phyloP scores from a whole-genome alignment of 495 filamentous ascomycete species.

The Apodospora peruviana region DNA sequence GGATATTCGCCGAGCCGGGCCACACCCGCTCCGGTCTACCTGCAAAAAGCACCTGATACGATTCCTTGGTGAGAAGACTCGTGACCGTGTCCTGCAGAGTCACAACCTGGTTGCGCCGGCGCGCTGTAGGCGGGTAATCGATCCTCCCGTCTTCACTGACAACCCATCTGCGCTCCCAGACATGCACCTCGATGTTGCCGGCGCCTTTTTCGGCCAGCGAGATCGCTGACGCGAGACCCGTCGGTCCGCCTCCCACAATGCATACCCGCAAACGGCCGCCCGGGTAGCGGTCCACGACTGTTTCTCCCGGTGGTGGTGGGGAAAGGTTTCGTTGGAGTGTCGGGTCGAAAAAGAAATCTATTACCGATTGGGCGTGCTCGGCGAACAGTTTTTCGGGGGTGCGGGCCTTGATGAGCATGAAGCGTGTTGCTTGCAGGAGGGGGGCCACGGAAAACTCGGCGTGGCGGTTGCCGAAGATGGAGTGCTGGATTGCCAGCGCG shows the following conservation, averaged over 20 bases:
- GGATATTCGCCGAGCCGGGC: slow-evolving; percentile 31
- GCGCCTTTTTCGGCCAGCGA: slow-evolving; percentile 30
- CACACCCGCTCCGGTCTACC: slow-evolving; percentile 27
- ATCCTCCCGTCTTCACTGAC: slow-evolving; percentile 11
- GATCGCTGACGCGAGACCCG: slow-evolving; percentile 30
- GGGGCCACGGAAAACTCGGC: slow-evolving; percentile 25
- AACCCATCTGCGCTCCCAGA: slow-evolving; percentile 28
- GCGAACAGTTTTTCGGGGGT: too few relatives aligned
- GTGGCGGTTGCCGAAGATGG: slow-evolving; percentile 26
- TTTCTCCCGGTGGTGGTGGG: slow-evolving; percentile 16
- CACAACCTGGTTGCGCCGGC: slow-evolving; percentile 27
- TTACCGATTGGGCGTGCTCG: too few relatives aligned
- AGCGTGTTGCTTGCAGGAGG: slow-evolving; percentile 30
- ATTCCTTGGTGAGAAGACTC: slow-evolving; percentile 18
- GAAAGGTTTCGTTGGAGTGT: slow-evolving; percentile 25
- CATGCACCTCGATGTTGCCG: slow-evolving; percentile 26
- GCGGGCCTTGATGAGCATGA: slow-evolving; percentile 33
- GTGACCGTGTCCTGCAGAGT: slow-evolving; percentile 31
- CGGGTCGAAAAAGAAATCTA: slow-evolving; percentile 38
- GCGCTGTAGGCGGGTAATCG: slow-evolving; percentile 23
- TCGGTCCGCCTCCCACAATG: slow-evolving; percentile 32
- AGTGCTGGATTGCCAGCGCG: slow-evolving; percentile 21
- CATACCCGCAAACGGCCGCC: slow-evolving; percentile 24
- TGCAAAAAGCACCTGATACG: slow-evolving; percentile 23
- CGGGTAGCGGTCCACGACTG: slow-evolving; percentile 23